Evolutionary conservation across 495 filamentous ascomycete species (phyloP), one percentile per base, ranked within the genome.

Genomic region (Friedmanniomyces endolithicus): DNA sequence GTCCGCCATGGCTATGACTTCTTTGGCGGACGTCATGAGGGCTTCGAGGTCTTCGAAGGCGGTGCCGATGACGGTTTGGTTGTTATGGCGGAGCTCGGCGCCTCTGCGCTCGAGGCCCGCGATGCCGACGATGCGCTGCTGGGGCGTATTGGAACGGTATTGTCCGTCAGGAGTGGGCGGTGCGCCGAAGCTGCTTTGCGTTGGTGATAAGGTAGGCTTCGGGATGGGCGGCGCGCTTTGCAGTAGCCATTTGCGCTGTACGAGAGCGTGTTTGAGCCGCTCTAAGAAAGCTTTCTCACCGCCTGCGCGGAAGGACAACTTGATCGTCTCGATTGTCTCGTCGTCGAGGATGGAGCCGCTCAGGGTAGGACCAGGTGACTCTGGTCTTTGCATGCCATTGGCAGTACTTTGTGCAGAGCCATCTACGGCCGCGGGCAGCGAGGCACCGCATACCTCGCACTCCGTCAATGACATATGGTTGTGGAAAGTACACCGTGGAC

Each of bases 11-110:
- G 88, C 88, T 22, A 97, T 82, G 45, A 99, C 85, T 62, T 97
- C 86, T 65, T 96, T 96, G 8, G 94, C 92, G 11, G 88, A 95
- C 3, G 88, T 86, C 90, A 95, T 97, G 41, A 99, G 77, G 1
- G 94, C 89, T 64, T 95, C 90, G 14, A 99, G 77, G 67, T 99
- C 92, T 64, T 97, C 92, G 64, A 98, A 97, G 1, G 94, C 89
- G 63, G 80, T 87, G 37, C 90, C 90, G 49, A 98, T 95, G 25
- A 96, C 85, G 7, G 88, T 64, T 64, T 95, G 87, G 62, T 96
- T 97, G 67, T 94, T 94, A 68, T 82, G 88, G 34, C 88, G 81
- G 54, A 86, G 77, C 63, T 92, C 85, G 11, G 87, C 71, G 6
- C 87, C 84, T 61, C 86, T 81, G 53, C 84, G 82, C 64, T 98